Conservation (phyloP, 1,139 yeast genomes). For the Pichia norvegensis region DNA sequence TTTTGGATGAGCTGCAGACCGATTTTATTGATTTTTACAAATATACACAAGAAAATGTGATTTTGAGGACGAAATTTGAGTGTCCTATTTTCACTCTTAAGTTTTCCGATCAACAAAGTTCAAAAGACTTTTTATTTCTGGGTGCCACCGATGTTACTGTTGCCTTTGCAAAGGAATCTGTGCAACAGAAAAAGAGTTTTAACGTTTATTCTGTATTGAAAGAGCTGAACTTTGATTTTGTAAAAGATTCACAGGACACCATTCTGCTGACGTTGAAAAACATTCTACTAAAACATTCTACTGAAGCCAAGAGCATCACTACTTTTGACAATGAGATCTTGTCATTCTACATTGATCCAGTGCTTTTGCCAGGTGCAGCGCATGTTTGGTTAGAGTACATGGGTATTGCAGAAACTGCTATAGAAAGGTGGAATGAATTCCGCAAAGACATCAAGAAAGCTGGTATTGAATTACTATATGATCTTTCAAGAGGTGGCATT, state of each 20-base stretch:
- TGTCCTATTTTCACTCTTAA: constrained; percentile 42
- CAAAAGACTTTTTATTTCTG: constrained; percentile 6
- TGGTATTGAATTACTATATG: constrained; percentile 41
- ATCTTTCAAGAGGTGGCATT: constrained; percentile 56
- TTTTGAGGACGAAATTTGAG: constrained; percentile 33
- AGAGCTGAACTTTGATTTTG: constrained; percentile 33
- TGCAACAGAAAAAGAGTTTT: background rate
- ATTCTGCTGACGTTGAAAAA: constrained; percentile 1
- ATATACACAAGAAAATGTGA: constrained; percentile 7
- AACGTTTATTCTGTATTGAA: constrained; percentile 6
- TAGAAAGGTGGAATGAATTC: constrained; percentile 6
- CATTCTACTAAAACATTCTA: constrained; percentile 9
- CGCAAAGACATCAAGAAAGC: constrained; percentile 20
- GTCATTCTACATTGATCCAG: constrained; percentile 21
- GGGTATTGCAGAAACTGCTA: constrained; percentile 15
- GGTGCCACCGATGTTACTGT: constrained; percentile 7
- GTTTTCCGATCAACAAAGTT: constrained; percentile 31
- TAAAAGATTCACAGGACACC: constrained; percentile 4
- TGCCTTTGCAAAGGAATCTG: constrained; percentile 3
- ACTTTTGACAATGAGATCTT: constrained; percentile 9
- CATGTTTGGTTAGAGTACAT: constrained; percentile 21
- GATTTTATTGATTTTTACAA: constrained; percentile 43
- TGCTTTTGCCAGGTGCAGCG: constrained; percentile 33
- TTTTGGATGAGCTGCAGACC: constrained; percentile 60
- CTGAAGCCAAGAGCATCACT: constrained; percentile 3